Evolutionary conservation across 1,139 yeast species (phyloP), one percentile per base, ranked within the genome.

Genomic region (Saccharomyces hybrid): DNA sequence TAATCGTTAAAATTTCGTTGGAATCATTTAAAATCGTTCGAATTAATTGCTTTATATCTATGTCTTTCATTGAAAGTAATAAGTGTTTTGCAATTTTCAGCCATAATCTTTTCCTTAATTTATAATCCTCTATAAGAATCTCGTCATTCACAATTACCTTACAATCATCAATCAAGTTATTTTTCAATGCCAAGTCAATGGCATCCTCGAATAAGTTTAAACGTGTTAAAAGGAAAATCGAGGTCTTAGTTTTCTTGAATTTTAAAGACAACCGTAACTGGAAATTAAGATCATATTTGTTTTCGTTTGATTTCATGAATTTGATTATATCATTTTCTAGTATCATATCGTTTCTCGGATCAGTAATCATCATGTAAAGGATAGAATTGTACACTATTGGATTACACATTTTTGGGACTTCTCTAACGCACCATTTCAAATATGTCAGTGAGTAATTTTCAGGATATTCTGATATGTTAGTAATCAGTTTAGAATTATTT

Each of bases 201-300:
- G 98, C 98, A 56, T 88, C 93, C 57, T 88, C 96, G 65, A 78
- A 88, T 51, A 86, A 75, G 4, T 78, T 81, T 73, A 88, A 73
- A 55, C 81, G 76, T 1, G 91, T 81, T 61, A 87, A 82, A 34
- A 93, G 79, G 56, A 81, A 78, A 5, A 89, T 83, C 0, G 95
- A 89, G 0, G 91, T 80, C 57, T 81, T 81, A 50, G 78, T 75
- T 56, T 81, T 82, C 14, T 78, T 70, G 63, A 81, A 78, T 51
- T 79, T 78, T 52, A 86, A 77, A 63, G 96, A 88, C 46, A 90
- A 70, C 54, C 98, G 75, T 48, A 93, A 70, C 1, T 91, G 81
- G 61, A 87, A 88, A 61, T 88, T 90, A 2, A 83, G 72, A 65
- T 90, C 95, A 63, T 59, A 71, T 50, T 56, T 59, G 5, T 63